phyloP scores from a whole-genome alignment of 2,329 filamentous ascomycete species.

The Endoconidiophora polonica region DNA sequence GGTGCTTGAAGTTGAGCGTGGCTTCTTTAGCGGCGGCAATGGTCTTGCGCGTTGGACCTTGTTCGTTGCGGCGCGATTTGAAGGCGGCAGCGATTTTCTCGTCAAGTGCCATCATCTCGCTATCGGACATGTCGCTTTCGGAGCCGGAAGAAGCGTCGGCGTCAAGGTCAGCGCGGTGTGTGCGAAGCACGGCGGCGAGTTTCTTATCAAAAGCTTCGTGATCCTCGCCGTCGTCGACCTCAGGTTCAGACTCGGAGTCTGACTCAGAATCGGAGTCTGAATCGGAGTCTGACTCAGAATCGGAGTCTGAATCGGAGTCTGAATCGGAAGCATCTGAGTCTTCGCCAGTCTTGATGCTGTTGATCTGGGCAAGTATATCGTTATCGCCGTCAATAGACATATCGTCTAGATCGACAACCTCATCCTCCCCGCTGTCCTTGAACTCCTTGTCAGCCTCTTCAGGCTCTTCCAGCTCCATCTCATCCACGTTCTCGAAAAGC shows the following conservation, averaged over 20 bases:
- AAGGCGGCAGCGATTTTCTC: conserved; percentile 73
- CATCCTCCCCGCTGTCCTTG: background rate
- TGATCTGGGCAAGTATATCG: conserved; percentile 16
- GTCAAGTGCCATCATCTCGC: conserved; percentile 85
- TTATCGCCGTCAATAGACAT: conserved; percentile 26
- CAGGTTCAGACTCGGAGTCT: conserved; percentile 28
- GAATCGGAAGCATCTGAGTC: conserved; percentile 27
- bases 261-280: conserved; percentile 25
- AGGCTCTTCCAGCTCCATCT: conserved; percentile 10
- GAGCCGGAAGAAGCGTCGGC: conserved; percentile 38
- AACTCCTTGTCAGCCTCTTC: background rate
- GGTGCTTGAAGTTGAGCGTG: conserved; percentile 87
- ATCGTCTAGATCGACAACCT: conserved; percentile 36
- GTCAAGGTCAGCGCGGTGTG: conserved; percentile 46
- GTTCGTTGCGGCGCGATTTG: conserved; percentile 50
- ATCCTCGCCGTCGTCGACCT: conserved; percentile 26
- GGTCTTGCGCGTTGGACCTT: conserved; percentile 58
- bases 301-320: conserved; percentile 25
- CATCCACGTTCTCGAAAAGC: conserved; percentile 58
- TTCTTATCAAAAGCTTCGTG: conserved; percentile 48
- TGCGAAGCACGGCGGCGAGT: conserved; percentile 62
- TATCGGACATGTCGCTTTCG: conserved; percentile 81
- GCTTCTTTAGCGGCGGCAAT: conserved; percentile 76
- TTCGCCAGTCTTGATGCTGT: conserved; percentile 19
- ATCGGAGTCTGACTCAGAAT: conserved; percentile 25